Evolutionary conservation across 805 yeast species (phyloP).

Genomic region (Hanseniaspora singularis): DNA sequence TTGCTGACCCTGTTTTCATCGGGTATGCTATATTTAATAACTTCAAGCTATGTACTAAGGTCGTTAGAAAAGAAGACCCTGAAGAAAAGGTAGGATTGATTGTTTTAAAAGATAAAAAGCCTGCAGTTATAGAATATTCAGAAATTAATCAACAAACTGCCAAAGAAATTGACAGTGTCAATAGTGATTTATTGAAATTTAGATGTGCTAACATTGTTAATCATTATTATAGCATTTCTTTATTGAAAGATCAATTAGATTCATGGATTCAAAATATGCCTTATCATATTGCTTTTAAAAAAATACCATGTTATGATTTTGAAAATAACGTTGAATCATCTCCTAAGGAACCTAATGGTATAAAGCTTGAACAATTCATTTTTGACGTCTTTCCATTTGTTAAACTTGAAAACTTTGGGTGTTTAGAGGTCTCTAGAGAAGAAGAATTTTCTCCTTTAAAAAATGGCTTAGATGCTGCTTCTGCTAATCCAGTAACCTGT

Average conservation of each 20-base stretch:
- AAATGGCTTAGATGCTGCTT: constrained; percentile 71
- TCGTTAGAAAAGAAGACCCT: constrained; percentile 83
- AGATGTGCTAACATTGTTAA: constrained; percentile 96
- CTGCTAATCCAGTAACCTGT: constrained; percentile 80
- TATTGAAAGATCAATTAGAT: constrained; percentile 48
- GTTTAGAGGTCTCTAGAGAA: constrained; percentile 75
- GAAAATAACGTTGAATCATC: constrained; percentile 36
- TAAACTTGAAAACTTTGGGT: constrained; percentile 61
- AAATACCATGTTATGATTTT: constrained; percentile 52
- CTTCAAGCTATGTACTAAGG: constrained; percentile 79
- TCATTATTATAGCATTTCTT: constrained; percentile 81
- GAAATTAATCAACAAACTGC: constrained; percentile 73
- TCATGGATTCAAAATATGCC: constrained; percentile 68
- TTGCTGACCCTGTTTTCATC: constrained; percentile 77
- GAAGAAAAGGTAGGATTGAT: constrained; percentile 84
- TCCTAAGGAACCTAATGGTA: constrained; percentile 77
- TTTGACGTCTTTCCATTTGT: constrained; percentile 89
- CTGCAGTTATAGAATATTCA: constrained; percentile 90
- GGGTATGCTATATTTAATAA: constrained; percentile 66
- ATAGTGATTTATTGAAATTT: constrained; percentile 47
- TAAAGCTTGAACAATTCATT: constrained; percentile 90
- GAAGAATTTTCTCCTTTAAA: constrained; percentile 90
- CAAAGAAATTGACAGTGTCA: constrained; percentile 44
- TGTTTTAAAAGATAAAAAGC: constrained; percentile 53
- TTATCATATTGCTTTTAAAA: constrained; percentile 90